Conservation (phyloP, 1,284 basidiomycete genomes). For the Heliocybe sulcata region DNA sequence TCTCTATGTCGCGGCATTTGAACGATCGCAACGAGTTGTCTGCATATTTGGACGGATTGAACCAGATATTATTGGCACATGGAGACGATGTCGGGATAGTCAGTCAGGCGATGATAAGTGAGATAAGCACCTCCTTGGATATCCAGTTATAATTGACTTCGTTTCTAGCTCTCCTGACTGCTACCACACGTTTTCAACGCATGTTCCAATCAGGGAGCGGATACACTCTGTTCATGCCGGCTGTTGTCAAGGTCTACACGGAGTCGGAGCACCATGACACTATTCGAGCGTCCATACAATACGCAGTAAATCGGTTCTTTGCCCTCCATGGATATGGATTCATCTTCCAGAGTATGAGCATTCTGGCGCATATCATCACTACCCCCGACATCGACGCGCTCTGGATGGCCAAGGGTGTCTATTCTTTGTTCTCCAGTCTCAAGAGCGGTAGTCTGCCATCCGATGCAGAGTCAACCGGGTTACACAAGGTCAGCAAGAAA, state of each 20-base stretch:
- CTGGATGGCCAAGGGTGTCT: slow-evolving; percentile 46
- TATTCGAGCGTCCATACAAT: slow-evolving; percentile 65
- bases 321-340: slow-evolving; percentile 72
- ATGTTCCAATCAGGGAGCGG: slow-evolving; percentile 67
- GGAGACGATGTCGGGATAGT: slow-evolving; percentile 69
- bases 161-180: slow-evolving; percentile 51
- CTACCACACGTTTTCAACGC: slow-evolving; percentile 70
- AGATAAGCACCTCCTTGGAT: slow-evolving; percentile 13
- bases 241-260: slow-evolving; percentile 60
- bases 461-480: slow-evolving; percentile 57
- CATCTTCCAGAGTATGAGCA: slow-evolving; percentile 68
- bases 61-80: slow-evolving; percentile 57
- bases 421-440: slow-evolving; percentile 48
- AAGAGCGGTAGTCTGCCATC: slow-evolving; percentile 29
- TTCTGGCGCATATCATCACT: slow-evolving; percentile 47
- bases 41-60: slow-evolving; percentile 62
- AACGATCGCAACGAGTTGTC: slow-evolving; percentile 70
- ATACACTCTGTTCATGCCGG: slow-evolving; percentile 67
- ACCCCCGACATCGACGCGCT: slow-evolving; percentile 39
- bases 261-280: slow-evolving; percentile 46
- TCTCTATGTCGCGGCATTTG: slow-evolving; percentile 69
- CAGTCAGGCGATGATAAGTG: slow-evolving; percentile 64
- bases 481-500: slow-evolving; percentile 55
- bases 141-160: slow-evolving; percentile 9
- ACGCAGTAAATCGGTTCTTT: slow-evolving; percentile 66